Percentiles rank a stretch among this genome's conserved stretches.
Conservation (phyloP, 305 asterid genomes). For the Fraxinus sp. region DNA sequence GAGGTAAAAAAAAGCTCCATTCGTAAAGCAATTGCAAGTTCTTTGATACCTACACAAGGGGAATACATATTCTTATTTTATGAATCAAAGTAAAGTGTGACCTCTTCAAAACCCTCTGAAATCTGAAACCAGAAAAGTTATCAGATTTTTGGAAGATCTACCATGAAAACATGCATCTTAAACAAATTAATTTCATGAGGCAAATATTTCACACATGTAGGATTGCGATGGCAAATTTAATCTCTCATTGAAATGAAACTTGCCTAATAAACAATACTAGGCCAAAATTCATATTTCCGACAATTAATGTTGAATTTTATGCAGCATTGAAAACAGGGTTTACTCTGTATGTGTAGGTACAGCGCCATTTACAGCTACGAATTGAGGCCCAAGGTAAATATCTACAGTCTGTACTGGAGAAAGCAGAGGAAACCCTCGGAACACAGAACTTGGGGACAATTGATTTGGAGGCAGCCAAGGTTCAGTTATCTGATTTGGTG, state of each 20-base stretch:
- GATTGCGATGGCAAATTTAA: background rate
- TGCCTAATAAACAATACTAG: background rate
- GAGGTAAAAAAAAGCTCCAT: conserved; percentile 51
- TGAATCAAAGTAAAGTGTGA: background rate
- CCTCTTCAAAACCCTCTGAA: background rate
- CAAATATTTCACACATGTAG: background rate
- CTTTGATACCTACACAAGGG: background rate
- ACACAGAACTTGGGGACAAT: conserved; percentile 64
- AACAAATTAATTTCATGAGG: background rate
- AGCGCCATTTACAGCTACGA: conserved; percentile 82
- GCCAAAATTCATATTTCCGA: background rate
- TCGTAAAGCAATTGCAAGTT: conserved; percentile 10
- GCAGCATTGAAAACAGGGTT: conserved; percentile 14
- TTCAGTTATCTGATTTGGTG: conserved; percentile 74
- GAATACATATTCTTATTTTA: too few relatives aligned
- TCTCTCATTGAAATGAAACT: background rate
- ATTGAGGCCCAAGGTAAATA: conserved; percentile 97
- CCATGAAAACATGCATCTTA: background rate
- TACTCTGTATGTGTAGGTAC: conserved; percentile 58
- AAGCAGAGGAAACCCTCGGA: conserved; percentile 91
- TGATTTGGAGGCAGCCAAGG: conserved; percentile 76
- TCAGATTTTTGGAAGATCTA: background rate
- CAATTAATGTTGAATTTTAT: background rate
- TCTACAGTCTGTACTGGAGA: conserved; percentile 81
- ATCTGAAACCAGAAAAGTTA: background rate